These are phyloP conservation scores for Mycena latifolia DNA, from an alignment of 768 basidiomycete species.

Conservation along the genomic window DNA sequence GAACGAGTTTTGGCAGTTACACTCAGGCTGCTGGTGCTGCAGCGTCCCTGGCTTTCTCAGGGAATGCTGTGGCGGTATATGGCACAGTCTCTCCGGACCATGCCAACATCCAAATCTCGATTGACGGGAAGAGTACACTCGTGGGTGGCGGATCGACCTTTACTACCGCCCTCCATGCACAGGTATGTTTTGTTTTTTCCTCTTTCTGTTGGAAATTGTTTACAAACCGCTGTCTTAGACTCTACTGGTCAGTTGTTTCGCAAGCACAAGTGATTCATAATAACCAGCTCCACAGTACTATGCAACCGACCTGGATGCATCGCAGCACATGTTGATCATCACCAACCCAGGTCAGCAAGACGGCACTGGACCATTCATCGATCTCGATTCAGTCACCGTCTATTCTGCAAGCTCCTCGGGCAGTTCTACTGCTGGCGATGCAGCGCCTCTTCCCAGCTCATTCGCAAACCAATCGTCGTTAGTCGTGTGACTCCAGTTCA, in stretches of 20 bases:
- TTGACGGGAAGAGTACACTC: slow-evolving; percentile 53
- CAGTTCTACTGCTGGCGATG: not conserved
- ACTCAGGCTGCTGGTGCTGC: slow-evolving; percentile 53
- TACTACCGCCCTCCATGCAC: slow-evolving; percentile 45
- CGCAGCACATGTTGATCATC: slow-evolving; percentile 54
- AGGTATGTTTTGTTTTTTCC: slow-evolving; percentile 38
- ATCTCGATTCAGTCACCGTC: slow-evolving; percentile 57
- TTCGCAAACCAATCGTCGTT: slow-evolving; percentile 24
- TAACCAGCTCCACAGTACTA: slow-evolving; percentile 51
- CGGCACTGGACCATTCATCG: slow-evolving; percentile 54
- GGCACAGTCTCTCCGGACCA: slow-evolving; percentile 67
- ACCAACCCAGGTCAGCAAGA: slow-evolving; percentile 45
- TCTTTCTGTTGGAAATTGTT: not conserved
- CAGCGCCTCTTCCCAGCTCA: slow-evolving; percentile 11
- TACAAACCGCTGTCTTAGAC: slow-evolving; percentile 37
- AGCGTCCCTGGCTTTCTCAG: slow-evolving; percentile 58
- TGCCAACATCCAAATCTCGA: slow-evolving; percentile 56
- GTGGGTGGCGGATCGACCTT: slow-evolving; percentile 14
- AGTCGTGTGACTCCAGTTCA: not conserved
- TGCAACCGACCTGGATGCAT: slow-evolving; percentile 51
- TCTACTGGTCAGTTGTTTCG: slow-evolving; percentile 44
- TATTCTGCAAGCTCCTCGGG: slow-evolving; percentile 42
- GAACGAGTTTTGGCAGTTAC: slow-evolving; percentile 47
- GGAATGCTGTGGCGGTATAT: slow-evolving; percentile 67
- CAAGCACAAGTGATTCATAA: slow-evolving; percentile 23